phyloP scores from a whole-genome alignment of 2,329 filamentous ascomycete genomes.

The Penicillium italicum region DNA sequence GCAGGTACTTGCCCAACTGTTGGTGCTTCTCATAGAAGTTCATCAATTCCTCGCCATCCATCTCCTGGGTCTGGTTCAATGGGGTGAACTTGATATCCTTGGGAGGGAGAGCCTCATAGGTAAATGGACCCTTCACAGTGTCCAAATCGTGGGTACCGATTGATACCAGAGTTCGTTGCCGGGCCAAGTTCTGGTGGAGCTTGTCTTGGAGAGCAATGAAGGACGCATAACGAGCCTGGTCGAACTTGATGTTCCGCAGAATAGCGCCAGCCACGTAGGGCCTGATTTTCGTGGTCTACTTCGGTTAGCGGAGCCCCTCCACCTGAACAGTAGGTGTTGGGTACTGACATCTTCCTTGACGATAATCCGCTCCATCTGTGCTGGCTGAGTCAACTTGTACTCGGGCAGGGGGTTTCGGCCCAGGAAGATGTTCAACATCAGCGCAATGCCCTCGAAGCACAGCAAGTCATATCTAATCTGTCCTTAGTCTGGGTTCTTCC shows the following conservation, averaged over 20 bases:
- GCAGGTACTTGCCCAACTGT: constrained; percentile 82
- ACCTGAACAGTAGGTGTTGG: neutral
- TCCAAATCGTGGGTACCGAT: constrained; percentile 97
- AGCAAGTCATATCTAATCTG: constrained; percentile 71
- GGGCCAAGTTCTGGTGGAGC: constrained; percentile 90
- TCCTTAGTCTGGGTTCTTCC: constrained; percentile 24
- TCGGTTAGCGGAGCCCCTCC: constrained; percentile 8
- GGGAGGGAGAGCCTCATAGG: constrained; percentile 89
- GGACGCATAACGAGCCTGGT: constrained; percentile 84
- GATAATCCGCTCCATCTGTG: constrained; percentile 73
- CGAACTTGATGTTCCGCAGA: constrained; percentile 86
- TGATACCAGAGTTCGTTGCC: constrained; percentile 88
- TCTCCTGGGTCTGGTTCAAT: constrained; percentile 83
- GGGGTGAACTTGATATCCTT: constrained; percentile 87
- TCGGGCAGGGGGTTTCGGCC: constrained; percentile 72
- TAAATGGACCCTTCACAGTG: constrained; percentile 89
- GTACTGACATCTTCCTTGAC: constrained; percentile 62
- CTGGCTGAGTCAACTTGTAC: constrained; percentile 70
- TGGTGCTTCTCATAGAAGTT: constrained; percentile 90
- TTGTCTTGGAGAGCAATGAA: constrained; percentile 99
- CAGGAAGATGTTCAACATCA: constrained; percentile 94
- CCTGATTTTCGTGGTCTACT: constrained; percentile 68
- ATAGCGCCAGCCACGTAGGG: constrained; percentile 88
- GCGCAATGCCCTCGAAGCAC: constrained; percentile 92
- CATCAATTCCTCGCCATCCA: constrained; percentile 89